Percentiles rank a stretch among this genome's conserved stretches.
phyloP scores from a whole-genome alignment of 305 asterid species.

The Fraxinus greggii region DNA sequence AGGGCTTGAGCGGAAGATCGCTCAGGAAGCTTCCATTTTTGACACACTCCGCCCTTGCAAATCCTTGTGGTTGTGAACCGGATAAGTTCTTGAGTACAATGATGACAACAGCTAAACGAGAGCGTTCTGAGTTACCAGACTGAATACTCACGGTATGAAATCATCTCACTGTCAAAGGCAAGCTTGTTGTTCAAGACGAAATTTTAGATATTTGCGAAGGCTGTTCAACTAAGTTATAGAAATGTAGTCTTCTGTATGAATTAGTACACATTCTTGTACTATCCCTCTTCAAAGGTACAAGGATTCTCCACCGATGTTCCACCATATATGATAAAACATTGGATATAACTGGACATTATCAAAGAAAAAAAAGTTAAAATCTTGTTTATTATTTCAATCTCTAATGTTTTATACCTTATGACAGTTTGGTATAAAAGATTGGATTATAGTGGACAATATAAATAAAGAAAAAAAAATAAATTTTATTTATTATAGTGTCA shows the following conservation, averaged over 20 bases:
- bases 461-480: too few relatives aligned
- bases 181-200: neutral
- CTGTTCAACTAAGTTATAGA: constrained; percentile 7
- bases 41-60: constrained; percentile 77
- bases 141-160: constrained; percentile 27
- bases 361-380: neutral
- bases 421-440: neutral
- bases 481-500: neutral
- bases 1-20: constrained; percentile 97
- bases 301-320: neutral
- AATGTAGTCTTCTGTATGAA: constrained; percentile 11
- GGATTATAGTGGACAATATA: neutral
- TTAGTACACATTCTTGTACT: neutral
- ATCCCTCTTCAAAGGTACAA: neutral
- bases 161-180: constrained; percentile 16
- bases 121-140: constrained; percentile 61
- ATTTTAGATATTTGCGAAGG: constrained; percentile 3
- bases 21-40: constrained; percentile 93
- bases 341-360: neutral
- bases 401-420: neutral
- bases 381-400: neutral
- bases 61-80: constrained; percentile 57
- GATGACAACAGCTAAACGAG: constrained; percentile 68
- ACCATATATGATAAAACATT: neutral
- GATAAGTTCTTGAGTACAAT: constrained; percentile 59